These are phyloP conservation scores for Fraxinus angustifolia DNA, from an alignment of 305 asterid genomes.

Conservation along the genomic window DNA sequence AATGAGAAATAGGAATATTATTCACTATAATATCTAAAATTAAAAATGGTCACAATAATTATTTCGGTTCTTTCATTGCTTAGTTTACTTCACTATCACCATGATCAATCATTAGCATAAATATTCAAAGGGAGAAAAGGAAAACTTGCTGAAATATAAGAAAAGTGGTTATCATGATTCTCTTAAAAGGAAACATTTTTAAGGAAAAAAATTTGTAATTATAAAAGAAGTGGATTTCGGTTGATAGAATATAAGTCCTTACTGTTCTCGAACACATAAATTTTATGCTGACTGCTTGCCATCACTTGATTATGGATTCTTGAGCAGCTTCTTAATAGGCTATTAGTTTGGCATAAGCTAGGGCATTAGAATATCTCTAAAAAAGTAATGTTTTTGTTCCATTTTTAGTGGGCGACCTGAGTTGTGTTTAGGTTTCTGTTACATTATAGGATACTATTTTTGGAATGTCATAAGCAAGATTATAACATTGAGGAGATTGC, in stretches of 20 bases:
- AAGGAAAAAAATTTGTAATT: not conserved
- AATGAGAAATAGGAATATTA: not conserved
- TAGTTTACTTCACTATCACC: not conserved
- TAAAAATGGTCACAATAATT: conserved; percentile 1
- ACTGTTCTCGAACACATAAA: not conserved
- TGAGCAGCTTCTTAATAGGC: not conserved
- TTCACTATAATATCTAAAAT: not conserved
- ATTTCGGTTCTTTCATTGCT: not conserved
- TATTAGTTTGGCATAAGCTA: not conserved
- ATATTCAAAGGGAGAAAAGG: not conserved
- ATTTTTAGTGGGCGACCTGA: not conserved
- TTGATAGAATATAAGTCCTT: not conserved
- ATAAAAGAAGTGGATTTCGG: not conserved
- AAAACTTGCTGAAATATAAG: not conserved
- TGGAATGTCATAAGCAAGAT: not conserved
- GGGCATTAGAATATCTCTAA: not conserved
- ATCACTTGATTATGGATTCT: not conserved
- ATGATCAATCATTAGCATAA: not conserved
- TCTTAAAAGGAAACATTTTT: not conserved
- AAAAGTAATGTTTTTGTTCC: not conserved
- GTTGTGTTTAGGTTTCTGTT: not conserved
- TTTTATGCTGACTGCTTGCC: not conserved
- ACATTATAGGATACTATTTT: not conserved
- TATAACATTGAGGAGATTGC: not conserved
- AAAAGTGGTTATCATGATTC: not conserved